Conservation (phyloP, 805 yeast species). For the Starmerella floris region DNA sequence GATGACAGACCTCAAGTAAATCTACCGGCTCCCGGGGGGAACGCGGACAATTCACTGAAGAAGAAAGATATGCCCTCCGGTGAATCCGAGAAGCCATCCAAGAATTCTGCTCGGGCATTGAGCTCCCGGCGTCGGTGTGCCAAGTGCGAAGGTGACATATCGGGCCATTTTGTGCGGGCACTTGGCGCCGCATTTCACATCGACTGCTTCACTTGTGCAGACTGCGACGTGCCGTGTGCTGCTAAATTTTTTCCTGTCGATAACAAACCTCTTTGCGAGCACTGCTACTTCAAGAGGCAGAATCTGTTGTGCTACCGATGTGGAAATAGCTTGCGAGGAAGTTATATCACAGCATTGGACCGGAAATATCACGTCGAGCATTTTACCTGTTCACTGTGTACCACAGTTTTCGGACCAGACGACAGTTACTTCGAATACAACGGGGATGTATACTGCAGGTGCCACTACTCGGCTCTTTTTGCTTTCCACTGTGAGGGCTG, state of each 20-base stretch:
- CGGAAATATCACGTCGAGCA: slow-evolving; percentile 89
- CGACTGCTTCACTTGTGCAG: slow-evolving; percentile 74
- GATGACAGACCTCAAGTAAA: neutral
- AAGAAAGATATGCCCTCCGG: neutral
- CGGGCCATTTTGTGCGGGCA: slow-evolving; percentile 78
- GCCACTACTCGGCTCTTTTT: slow-evolving; percentile 71
- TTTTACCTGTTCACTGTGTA: slow-evolving; percentile 80
- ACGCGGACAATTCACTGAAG: neutral
- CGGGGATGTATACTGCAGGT: slow-evolving; percentile 74
- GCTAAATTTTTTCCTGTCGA: slow-evolving; percentile 81
- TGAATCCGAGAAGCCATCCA: neutral
- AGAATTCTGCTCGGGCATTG: slow-evolving; percentile 2
- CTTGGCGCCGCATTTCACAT: slow-evolving; percentile 68
- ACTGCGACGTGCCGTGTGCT: slow-evolving; percentile 70
- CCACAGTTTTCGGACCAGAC: slow-evolving; percentile 72
- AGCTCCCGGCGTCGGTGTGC: slow-evolving; percentile 31
- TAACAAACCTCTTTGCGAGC: slow-evolving; percentile 63
- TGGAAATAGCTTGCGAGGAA: slow-evolving; percentile 73
- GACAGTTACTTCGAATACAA: slow-evolving; percentile 87
- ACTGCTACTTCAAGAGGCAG: slow-evolving; percentile 75
- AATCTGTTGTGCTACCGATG: slow-evolving; percentile 80
- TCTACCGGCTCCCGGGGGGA: neutral
- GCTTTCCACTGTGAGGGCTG: slow-evolving; percentile 93
- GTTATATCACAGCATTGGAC: slow-evolving; percentile 87
- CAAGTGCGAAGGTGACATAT: slow-evolving; percentile 39